Evolutionary conservation across 768 basidiomycete species (phyloP).

Genomic region (Lentinula guzmanii): DNA sequence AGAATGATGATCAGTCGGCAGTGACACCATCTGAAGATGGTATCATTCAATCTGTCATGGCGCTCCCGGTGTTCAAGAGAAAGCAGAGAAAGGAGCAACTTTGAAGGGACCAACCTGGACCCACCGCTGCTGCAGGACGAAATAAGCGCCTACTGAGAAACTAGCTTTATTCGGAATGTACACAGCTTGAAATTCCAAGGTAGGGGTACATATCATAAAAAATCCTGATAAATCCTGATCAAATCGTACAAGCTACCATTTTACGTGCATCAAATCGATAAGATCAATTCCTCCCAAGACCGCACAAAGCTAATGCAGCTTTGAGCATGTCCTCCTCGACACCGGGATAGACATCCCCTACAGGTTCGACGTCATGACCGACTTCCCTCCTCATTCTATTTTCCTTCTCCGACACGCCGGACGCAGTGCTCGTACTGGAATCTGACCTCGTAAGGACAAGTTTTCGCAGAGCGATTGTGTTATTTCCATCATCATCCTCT

Average conservation of each 20-base stretch:
- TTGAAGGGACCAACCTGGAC: background rate
- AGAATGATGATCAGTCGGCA: background rate
- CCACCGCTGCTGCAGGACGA: background rate
- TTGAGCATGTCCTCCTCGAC: constrained; percentile 7
- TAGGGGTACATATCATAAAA: background rate
- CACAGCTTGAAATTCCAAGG: background rate
- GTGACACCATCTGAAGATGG: background rate
- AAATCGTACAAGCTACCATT: background rate
- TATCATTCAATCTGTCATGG: background rate
- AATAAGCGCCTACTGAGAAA: too few relatives aligned
- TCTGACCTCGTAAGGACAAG: background rate
- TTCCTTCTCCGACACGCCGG: background rate
- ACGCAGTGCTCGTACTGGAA: background rate
- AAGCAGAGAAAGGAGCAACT: background rate
- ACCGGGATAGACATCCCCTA: background rate
- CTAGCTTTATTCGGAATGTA: background rate
- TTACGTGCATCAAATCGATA: background rate
- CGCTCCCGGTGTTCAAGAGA: background rate
- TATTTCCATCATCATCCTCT: constrained; percentile 3
- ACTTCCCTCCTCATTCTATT: constrained; percentile 2
- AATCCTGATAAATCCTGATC: background rate
- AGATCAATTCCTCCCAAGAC: constrained; percentile 3
- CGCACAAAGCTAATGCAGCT: constrained; percentile 10
- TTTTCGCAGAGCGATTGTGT: background rate
- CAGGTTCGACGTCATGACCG: constrained; percentile 17